Base-by-base conservation (phyloP, 495 filamentous ascomycete species). In the Ramalina peruviana region DNA sequence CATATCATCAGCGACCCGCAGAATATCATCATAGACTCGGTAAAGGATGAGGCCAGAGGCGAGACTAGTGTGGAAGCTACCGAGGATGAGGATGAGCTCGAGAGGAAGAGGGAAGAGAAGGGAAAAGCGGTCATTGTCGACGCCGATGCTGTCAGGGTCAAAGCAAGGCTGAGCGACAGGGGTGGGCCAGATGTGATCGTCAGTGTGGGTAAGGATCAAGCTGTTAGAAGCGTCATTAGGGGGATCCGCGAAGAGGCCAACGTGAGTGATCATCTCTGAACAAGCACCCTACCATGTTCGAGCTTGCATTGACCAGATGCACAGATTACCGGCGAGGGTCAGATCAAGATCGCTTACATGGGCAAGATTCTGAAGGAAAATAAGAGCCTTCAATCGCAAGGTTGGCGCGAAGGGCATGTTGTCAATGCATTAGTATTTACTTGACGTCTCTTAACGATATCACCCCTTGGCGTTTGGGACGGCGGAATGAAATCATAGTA, bases 381-480 rank as follows among this genome's bases (percentile, higher is more conserved):
- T 30, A 58, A 72, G 21, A 66, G 82, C 0, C 61, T 94, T 15
- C 59, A 64, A 16, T 72, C 68, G 26, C 85, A 88, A 56, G 84
- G 83, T 23, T 95, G 86, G 85, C 73, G 79, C 56, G 70, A 75
- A 48, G 85, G 79, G 19, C 73, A 89, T 63, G 71, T 90, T 20
- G 64, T 95, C 47, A 94, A 90, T 61, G 88, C 85, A 6, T 62
- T 92, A 49, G 79, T 94, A 46, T 83, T 83, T 56, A 58, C 59
- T 7, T 65, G 60, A 45, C 48, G 23, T 36, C 27, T 16, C 13
- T 27, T 48, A 6, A 36, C 48, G 36, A 45, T 7, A 33, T 33
- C 30, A 13, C 30, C 30, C 19, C 30, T 33, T 33, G 30, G 30
- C 30, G 30, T 33, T 33, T 0, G 30, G 30, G 30, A 33, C 1